phyloP scores from a whole-genome alignment of 1,284 basidiomycete species.

The Sphagnurus paluster region DNA sequence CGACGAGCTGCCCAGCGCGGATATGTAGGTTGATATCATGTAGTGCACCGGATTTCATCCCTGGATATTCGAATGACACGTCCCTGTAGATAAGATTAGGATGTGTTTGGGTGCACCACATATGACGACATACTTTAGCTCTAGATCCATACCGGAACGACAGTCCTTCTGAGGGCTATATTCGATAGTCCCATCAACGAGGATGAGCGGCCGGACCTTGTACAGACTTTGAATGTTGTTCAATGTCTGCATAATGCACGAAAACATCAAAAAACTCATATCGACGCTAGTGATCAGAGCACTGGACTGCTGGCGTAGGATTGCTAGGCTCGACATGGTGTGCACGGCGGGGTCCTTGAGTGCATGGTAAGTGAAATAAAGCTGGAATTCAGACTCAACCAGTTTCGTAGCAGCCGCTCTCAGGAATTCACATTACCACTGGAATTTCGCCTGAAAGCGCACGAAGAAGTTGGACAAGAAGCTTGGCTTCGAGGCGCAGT shows the following conservation, averaged over 20 bases:
- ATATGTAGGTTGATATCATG: conserved; percentile 41
- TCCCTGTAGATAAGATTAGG: conserved; percentile 2
- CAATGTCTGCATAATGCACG: conserved; percentile 19
- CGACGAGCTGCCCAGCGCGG: conserved; percentile 44
- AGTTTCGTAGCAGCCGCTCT: neutral
- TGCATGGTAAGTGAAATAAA: conserved; percentile 32
- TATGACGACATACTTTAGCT: conserved; percentile 6
- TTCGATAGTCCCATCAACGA: conserved; percentile 9
- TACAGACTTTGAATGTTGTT: conserved; percentile 19
- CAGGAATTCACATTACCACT: neutral
- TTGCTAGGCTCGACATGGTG: conserved; percentile 31
- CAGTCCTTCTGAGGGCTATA: conserved; percentile 5
- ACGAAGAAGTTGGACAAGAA: conserved; percentile 1
- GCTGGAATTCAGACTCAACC: conserved; percentile 17
- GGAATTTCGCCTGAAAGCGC: conserved; percentile 9
- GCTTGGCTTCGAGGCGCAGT: neutral
- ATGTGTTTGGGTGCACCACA: neutral
- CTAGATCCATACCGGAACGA: conserved; percentile 8
- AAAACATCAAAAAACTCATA: conserved; percentile 4
- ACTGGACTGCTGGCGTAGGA: conserved; percentile 29
- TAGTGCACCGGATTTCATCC: conserved; percentile 31
- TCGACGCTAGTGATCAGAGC: conserved; percentile 22
- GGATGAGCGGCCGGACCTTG: conserved; percentile 6
- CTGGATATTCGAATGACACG: conserved; percentile 14
- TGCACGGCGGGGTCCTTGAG: conserved; percentile 28